A percentile compares a stretch with the other conserved stretches of the same genome.
Conservation (phyloP, 257 asterid species). For the Capsicum baccatum region DNA sequence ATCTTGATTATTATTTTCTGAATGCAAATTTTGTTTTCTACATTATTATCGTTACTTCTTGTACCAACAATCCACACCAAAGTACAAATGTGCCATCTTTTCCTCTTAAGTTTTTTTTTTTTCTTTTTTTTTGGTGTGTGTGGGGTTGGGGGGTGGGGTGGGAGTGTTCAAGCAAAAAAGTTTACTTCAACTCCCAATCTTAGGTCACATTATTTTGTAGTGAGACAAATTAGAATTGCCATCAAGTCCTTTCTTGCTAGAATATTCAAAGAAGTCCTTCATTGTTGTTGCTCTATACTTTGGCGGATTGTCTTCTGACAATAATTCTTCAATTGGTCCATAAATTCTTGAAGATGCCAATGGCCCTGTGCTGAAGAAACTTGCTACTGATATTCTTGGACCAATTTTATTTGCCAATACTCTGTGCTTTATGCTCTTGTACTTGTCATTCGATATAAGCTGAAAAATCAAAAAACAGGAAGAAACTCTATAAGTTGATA, state of each 20-base stretch:
- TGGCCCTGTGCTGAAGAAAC: slow-evolving; percentile 58
- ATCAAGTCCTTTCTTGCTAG: slow-evolving; percentile 52
- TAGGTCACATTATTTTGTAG: slow-evolving; percentile 55
- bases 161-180: neutral
- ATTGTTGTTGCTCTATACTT: slow-evolving; percentile 60
- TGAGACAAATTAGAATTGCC: slow-evolving; percentile 54
- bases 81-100: too few relatives aligned
- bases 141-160: too few relatives aligned
- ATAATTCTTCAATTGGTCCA: slow-evolving; percentile 66
- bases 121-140: too few relatives aligned
- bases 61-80: too few relatives aligned
- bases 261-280: slow-evolving; percentile 47
- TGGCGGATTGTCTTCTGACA: slow-evolving; percentile 59
- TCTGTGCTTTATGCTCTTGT: slow-evolving; percentile 57
- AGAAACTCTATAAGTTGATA: neutral
- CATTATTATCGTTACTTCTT: too few relatives aligned
- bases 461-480: slow-evolving; percentile 15
- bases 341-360: slow-evolving; percentile 41
- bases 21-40: too few relatives aligned
- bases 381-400: slow-evolving; percentile 67
- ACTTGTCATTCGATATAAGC: slow-evolving; percentile 70
- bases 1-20: too few relatives aligned
- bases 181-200: neutral
- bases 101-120: too few relatives aligned
- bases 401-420: slow-evolving; percentile 55